A percentile compares a stretch with the other conserved stretches of the same genome.
These are phyloP conservation scores for Bruguiera gymnorhiza DNA, from an alignment of 345 rosid species.

Conservation along the genomic window DNA sequence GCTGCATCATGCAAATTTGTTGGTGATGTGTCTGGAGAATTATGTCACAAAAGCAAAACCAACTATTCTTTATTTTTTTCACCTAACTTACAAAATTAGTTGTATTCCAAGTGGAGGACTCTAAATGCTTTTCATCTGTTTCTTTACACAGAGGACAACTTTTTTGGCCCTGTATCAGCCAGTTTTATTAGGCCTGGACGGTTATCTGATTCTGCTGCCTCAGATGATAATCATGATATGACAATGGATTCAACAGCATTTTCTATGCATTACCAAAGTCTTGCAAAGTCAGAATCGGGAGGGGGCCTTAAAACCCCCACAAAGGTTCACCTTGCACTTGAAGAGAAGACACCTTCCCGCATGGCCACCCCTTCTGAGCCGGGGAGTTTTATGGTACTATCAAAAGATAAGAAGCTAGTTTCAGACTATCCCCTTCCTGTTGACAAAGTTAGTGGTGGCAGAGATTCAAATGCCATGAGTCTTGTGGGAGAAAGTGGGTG, in stretches of 20 bases:
- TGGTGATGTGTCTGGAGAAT: not conserved
- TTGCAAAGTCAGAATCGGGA: conserved; percentile 59
- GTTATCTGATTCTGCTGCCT: conserved; percentile 59
- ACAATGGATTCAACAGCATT: conserved; percentile 96
- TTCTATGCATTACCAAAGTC: conserved; percentile 86
- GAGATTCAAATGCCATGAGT: conserved; percentile 86
- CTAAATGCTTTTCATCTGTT: conserved; percentile 18
- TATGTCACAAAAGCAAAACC: too few species aligned
- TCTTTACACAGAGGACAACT: conserved; percentile 49
- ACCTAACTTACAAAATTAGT: not conserved
- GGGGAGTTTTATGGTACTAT: conserved; percentile 59
- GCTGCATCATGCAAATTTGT: too few species aligned
- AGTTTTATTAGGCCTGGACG: conserved; percentile 70
- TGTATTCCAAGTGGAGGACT: not conserved
- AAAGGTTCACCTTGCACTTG: conserved; percentile 27
- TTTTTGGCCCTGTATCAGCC: conserved; percentile 87
- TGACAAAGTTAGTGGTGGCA: conserved; percentile 52
- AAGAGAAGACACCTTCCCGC: conserved; percentile 55
- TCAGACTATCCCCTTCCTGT: conserved; percentile 26
- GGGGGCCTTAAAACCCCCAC: conserved; percentile 57
- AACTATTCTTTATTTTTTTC: too few species aligned
- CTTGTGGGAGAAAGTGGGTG: conserved; percentile 59
- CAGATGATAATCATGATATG: conserved; percentile 68
- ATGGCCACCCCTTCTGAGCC: conserved; percentile 39
- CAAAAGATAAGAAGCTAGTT: conserved; percentile 45